phyloP scores from a whole-genome alignment of 148 eudicot species.

The Simmondsia chinensis region DNA sequence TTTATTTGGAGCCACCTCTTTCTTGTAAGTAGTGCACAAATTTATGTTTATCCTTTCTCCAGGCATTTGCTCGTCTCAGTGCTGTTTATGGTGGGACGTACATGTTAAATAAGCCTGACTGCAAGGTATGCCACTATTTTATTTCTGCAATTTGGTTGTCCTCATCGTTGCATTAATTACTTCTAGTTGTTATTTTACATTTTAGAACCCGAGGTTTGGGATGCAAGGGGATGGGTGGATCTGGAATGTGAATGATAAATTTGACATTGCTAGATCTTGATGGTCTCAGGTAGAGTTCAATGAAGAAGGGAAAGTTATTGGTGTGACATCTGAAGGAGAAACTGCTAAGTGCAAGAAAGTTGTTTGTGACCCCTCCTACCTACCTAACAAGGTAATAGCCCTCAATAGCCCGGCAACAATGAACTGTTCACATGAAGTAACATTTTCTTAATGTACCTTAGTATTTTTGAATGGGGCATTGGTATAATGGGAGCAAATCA shows the following conservation, averaged over 20 bases:
- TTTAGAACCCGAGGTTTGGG: too few relatives aligned
- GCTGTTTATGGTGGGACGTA: constrained; percentile 99
- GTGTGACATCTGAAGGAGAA: constrained; percentile 98
- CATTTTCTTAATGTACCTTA: too few relatives aligned
- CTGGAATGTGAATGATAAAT: too few relatives aligned
- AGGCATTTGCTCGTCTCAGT: constrained; percentile 97
- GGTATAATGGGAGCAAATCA: too few relatives aligned
- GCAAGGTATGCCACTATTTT: constrained; percentile 65
- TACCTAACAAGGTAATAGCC: constrained; percentile 82
- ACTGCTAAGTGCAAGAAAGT: constrained; percentile 98
- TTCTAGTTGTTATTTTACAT: too few relatives aligned
- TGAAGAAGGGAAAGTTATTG: constrained; percentile 74
- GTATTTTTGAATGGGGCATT: too few relatives aligned
- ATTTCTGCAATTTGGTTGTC: neutral
- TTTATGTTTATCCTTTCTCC: constrained; percentile 9
- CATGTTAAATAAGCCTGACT: constrained; percentile 92
- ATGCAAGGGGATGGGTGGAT: too few relatives aligned
- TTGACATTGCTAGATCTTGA: constrained; percentile 3
- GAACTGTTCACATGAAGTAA: too few relatives aligned
- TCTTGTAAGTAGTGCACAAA: too few relatives aligned
- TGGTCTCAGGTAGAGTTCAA: constrained; percentile 76
- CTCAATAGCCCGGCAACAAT: too few relatives aligned
- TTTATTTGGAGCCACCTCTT: too few relatives aligned
- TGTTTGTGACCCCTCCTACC: constrained; percentile 97
- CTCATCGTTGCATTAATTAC: constrained; percentile 1